A percentile compares a stretch with the other conserved stretches of the same genome.
phyloP scores from a whole-genome alignment of 2,329 filamentous ascomycete species.

The Colletotrichum limetticola region DNA sequence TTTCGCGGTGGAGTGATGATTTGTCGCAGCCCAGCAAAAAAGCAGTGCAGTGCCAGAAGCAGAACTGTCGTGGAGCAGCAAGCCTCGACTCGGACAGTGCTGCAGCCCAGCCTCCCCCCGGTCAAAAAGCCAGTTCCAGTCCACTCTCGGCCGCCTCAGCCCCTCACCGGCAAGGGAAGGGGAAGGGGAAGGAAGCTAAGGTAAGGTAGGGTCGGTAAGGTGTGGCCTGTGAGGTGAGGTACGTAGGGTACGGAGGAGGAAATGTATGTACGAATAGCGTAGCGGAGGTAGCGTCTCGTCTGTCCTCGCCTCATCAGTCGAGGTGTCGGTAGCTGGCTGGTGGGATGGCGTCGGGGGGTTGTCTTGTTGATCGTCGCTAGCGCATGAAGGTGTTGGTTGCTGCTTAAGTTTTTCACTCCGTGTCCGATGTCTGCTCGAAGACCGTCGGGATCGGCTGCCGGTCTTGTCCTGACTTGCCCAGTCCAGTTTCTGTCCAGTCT shows the following conservation, averaged over 20 bases:
- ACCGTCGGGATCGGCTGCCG: neutral
- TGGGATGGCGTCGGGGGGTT: neutral
- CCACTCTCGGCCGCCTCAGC: constrained; percentile 21
- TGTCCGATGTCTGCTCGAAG: neutral
- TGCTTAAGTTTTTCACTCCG: neutral
- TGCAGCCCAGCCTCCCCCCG: constrained; percentile 17
- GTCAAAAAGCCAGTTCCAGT: constrained; percentile 10
- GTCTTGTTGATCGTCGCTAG: neutral
- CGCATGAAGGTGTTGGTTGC: constrained; percentile 2
- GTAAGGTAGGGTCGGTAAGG: constrained; percentile 11
- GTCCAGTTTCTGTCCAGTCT: neutral
- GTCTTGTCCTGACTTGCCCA: neutral
- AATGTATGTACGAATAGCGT: neutral
- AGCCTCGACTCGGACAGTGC: constrained; percentile 2
- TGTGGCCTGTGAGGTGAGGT: neutral
- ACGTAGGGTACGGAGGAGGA: neutral
- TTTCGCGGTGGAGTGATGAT: constrained; percentile 31
- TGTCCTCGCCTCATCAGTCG: neutral
- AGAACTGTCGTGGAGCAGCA: constrained; percentile 9
- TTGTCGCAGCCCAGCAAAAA: neutral
- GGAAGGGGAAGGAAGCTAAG: constrained; percentile 8
- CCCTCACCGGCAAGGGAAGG: constrained; percentile 26
- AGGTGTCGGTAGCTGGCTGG: constrained; percentile 1
- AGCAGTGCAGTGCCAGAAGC: constrained; percentile 6
- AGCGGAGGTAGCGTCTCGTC: neutral